phyloP scores from a whole-genome alignment of 495 filamentous ascomycete species.

The Cudoniella acicularis region DNA sequence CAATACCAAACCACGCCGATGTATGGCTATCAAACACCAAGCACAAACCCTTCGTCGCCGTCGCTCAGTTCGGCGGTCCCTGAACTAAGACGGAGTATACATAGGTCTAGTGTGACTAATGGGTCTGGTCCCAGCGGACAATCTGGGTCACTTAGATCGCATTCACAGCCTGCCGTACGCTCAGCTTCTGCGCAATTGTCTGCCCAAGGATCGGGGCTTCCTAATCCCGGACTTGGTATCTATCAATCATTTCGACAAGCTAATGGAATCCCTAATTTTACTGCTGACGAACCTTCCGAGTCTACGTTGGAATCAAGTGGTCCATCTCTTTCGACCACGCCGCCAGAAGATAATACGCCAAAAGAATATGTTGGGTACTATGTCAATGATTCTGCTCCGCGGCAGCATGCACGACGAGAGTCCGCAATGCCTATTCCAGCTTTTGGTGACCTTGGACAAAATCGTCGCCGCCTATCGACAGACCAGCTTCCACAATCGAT shows the following conservation, averaged over 20 bases:
- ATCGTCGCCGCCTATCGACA: constrained; percentile 41
- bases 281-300: constrained; percentile 42
- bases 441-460: constrained; percentile 39
- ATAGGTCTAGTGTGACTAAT: constrained; percentile 37
- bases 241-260: constrained; percentile 31
- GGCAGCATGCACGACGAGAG: constrained; percentile 29
- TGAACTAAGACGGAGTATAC: constrained; percentile 48
- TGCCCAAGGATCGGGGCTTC: constrained; percentile 26
- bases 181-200: constrained; percentile 24
- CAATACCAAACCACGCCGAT: constrained; percentile 13
- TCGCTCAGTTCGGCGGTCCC: constrained; percentile 32
- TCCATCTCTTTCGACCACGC: not conserved
- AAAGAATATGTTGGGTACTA: constrained; percentile 38
- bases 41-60: constrained; percentile 45
- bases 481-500: constrained; percentile 48
- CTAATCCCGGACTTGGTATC: constrained; percentile 30
- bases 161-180: constrained; percentile 53
- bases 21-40: constrained; percentile 24
- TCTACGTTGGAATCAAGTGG: not conserved
- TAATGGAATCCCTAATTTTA: constrained; percentile 45
- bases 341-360: constrained; percentile 18
- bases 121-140: constrained; percentile 35
- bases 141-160: constrained; percentile 45
- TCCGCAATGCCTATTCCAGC: constrained; percentile 35
- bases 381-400: constrained; percentile 32